phyloP scores from a whole-genome alignment of 2,329 filamentous ascomycete genomes.

The Exophiala calicioides region DNA sequence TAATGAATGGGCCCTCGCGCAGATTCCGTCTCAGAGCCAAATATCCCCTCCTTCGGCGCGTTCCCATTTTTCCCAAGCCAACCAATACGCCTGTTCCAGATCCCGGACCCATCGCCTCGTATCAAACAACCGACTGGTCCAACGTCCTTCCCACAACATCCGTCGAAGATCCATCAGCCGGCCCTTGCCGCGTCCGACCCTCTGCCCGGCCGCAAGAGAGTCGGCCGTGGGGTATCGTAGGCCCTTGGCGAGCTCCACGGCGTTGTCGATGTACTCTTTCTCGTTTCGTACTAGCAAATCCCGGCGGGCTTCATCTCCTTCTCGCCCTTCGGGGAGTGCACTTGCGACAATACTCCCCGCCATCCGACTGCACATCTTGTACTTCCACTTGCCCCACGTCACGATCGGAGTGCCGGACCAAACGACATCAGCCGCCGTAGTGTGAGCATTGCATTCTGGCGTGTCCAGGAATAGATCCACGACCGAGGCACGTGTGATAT shows the following conservation, averaged over 20 bases:
- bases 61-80: slow-evolving; percentile 88
- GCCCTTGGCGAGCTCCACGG: slow-evolving; percentile 65
- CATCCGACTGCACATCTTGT: slow-evolving; percentile 99
- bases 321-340: slow-evolving; percentile 71
- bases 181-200: slow-evolving; percentile 50
- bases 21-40: slow-evolving; percentile 72
- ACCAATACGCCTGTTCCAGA: slow-evolving; percentile 82
- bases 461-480: slow-evolving; percentile 97
- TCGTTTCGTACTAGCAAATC: slow-evolving; percentile 80
- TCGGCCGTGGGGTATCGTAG: slow-evolving; percentile 58
- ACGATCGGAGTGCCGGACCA: slow-evolving; percentile 95
- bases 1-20: too few relatives aligned
- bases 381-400: slow-evolving; percentile 85
- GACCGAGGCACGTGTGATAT: slow-evolving; percentile 87
- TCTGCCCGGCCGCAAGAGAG: slow-evolving; percentile 37
- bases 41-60: slow-evolving; percentile 87
- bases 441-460: slow-evolving; percentile 97
- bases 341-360: slow-evolving; percentile 91
- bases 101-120: slow-evolving; percentile 88
- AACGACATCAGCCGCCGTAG: slow-evolving; percentile 90
- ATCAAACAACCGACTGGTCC: slow-evolving; percentile 86
- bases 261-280: slow-evolving; percentile 78
- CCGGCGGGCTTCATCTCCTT: slow-evolving; percentile 66
- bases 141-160: slow-evolving; percentile 79
- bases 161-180: slow-evolving; percentile 76